Evolutionary conservation across 768 basidiomycete species (phyloP).

Genomic region (Mycena galopus): DNA sequence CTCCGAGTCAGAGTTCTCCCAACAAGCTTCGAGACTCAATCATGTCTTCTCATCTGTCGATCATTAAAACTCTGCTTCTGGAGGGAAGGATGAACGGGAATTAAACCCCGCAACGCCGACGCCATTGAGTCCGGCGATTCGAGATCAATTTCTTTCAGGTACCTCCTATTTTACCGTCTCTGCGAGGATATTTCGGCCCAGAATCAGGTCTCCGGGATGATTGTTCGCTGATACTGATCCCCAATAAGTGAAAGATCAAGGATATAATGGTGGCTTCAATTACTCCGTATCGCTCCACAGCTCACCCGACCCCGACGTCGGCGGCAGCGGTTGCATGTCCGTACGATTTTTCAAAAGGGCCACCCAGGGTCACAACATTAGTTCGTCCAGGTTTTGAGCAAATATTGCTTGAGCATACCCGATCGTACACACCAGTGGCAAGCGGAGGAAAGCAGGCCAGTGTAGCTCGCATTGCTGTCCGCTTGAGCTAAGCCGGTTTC

Average conservation of each 20-base stretch:
- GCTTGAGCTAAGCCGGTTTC: too few species aligned
- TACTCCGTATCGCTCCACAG: background rate
- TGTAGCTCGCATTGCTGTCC: too few species aligned
- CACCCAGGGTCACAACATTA: too few species aligned
- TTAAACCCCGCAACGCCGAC: background rate
- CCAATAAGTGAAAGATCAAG: background rate
- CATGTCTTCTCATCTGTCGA: conserved; percentile 19
- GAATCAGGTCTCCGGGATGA: background rate
- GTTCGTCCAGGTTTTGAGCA: background rate
- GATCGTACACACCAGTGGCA: too few species aligned
- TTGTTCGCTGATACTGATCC: background rate
- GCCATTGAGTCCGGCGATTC: background rate
- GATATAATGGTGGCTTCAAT: too few species aligned
- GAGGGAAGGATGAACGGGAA: conserved; percentile 4
- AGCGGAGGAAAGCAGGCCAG: too few species aligned
- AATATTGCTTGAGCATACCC: background rate
- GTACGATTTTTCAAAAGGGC: too few species aligned
- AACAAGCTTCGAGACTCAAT: background rate
- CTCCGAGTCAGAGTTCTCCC: background rate
- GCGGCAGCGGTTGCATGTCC: background rate
- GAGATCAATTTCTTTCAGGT: background rate
- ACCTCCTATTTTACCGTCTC: background rate
- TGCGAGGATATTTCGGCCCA: background rate
- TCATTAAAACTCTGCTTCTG: conserved; percentile 23
- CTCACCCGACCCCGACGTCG: background rate